A percentile compares a stretch with the other conserved stretches of the same genome.
phyloP scores from a whole-genome alignment of 768 basidiomycete species.

The Floccularia luteovirens region DNA sequence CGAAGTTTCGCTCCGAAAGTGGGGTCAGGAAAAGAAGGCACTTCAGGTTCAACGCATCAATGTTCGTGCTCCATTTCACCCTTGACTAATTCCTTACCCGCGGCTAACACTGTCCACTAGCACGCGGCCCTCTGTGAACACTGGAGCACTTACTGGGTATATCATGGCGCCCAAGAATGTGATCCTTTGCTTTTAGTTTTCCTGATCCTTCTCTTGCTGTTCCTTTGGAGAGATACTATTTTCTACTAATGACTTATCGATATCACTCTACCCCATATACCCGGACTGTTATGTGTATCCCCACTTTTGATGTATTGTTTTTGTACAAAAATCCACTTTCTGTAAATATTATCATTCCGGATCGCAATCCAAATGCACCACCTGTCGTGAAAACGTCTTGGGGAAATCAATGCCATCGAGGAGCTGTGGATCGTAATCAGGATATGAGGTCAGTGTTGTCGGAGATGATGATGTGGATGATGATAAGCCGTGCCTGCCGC shows the following conservation, averaged over 20 bases:
- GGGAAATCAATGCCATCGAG: too few species aligned
- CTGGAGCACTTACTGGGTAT: conserved; percentile 21
- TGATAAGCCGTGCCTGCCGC: too few species aligned
- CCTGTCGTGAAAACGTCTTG: too few species aligned
- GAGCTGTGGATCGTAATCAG: too few species aligned
- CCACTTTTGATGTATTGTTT: too few species aligned
- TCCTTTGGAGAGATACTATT: conserved; percentile 23
- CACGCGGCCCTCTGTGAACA: conserved; percentile 26
- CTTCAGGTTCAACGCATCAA: conserved; percentile 16
- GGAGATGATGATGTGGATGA: too few species aligned
- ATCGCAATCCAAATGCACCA: too few species aligned
- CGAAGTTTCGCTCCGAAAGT: conserved; percentile 13
- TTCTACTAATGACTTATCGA: conserved; percentile 1
- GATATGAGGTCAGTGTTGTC: too few species aligned
- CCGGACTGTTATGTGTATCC: neutral
- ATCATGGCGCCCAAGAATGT: conserved; percentile 9
- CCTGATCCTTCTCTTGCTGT: conserved; percentile 13
- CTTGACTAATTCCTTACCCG: neutral
- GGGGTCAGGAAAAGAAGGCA: conserved; percentile 19
- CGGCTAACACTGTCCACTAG: conserved; percentile 9
- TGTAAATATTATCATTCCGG: too few species aligned
- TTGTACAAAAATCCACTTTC: too few species aligned
- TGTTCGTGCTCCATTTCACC: conserved; percentile 13
- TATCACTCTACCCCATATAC: neutral
- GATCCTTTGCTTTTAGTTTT: conserved; percentile 17